Percentiles rank a stretch among this genome's conserved stretches.
Evolutionary conservation across 305 asterid species (phyloP).

Genomic region (Euphrasia arctica): DNA sequence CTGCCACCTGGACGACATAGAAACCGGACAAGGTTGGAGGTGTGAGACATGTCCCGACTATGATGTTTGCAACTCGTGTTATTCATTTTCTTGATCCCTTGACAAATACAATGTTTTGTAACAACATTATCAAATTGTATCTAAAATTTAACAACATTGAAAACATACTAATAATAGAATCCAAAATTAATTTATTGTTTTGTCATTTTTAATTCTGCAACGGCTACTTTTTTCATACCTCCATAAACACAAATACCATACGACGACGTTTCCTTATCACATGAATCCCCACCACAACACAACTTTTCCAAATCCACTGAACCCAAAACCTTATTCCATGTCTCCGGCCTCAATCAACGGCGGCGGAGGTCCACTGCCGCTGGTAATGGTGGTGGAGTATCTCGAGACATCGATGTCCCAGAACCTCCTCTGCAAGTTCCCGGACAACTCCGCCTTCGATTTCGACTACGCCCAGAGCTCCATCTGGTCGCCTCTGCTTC

Average conservation of each 20-base stretch:
- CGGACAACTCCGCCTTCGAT: constrained; percentile 81
- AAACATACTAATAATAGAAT: no score
- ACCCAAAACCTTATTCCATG: constrained; percentile 24
- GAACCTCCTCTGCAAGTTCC: constrained; percentile 72
- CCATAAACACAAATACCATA: background rate
- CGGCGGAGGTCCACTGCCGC: constrained; percentile 25
- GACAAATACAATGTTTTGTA: no score
- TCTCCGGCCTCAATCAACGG: constrained; percentile 27
- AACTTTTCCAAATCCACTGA: background rate
- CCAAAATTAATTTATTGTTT: no score
- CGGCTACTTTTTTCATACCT: no score
- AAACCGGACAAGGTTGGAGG: constrained; percentile 99
- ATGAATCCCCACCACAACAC: background rate
- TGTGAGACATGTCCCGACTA: constrained; percentile 97
- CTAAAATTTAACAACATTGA: no score
- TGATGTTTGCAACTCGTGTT: constrained; percentile 88
- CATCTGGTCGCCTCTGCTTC: constrained; percentile 82
- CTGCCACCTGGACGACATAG: constrained; percentile 81
- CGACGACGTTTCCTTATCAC: background rate
- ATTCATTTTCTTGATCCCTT: constrained; percentile 20
- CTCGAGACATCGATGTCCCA: constrained; percentile 74
- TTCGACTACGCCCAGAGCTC: constrained; percentile 89
- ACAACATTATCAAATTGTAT: no score
- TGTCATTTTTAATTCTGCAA: background rate
- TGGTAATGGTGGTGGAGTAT: constrained; percentile 66